These are phyloP conservation scores for Fusarium sp. DNA, from an alignment of 2,329 filamentous ascomycete species.

Conservation along the genomic window DNA sequence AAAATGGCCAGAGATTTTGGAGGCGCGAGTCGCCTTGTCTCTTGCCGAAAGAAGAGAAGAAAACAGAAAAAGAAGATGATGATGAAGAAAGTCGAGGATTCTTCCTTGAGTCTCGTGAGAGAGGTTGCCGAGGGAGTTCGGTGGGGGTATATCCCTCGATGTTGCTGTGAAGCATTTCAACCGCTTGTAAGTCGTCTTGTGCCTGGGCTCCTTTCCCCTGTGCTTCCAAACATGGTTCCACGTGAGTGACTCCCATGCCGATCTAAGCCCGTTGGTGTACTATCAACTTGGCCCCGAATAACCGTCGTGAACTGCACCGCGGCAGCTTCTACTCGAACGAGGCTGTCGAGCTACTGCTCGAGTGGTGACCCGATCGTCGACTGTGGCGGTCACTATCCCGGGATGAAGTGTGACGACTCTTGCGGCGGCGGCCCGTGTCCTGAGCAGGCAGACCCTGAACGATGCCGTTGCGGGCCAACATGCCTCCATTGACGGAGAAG, in stretches of 20 bases:
- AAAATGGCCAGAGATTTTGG: conserved; percentile 17
- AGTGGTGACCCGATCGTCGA: conserved; percentile 64
- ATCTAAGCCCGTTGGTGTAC: conserved; percentile 27
- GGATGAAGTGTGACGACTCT: conserved; percentile 61
- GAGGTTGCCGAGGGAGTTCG: conserved; percentile 39
- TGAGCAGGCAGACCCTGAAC: conserved; percentile 70
- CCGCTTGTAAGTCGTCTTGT: conserved; percentile 46
- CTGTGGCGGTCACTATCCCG: conserved; percentile 56
- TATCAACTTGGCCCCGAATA: conserved; percentile 14
- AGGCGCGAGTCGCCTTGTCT: conserved; percentile 19
- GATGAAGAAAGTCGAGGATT: conserved; percentile 16
- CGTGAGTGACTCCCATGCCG: conserved; percentile 23
- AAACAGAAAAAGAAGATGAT: conserved; percentile 9
- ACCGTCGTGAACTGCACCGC: not conserved
- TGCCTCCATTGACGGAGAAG: conserved; percentile 96
- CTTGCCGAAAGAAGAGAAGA: conserved; percentile 17
- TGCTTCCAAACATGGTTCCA: conserved; percentile 26
- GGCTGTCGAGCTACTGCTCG: conserved; percentile 68
- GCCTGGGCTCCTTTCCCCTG: conserved; percentile 27
- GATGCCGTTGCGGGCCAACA: conserved; percentile 75
- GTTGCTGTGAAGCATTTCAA: conserved; percentile 53
- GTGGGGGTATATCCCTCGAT: conserved; percentile 45
- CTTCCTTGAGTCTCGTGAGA: conserved; percentile 39
- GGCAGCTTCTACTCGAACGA: conserved; percentile 60
- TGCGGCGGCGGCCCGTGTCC: conserved; percentile 58